Conservation (phyloP, 305 asterid genomes). For the Fraxinus angustifolia region DNA sequence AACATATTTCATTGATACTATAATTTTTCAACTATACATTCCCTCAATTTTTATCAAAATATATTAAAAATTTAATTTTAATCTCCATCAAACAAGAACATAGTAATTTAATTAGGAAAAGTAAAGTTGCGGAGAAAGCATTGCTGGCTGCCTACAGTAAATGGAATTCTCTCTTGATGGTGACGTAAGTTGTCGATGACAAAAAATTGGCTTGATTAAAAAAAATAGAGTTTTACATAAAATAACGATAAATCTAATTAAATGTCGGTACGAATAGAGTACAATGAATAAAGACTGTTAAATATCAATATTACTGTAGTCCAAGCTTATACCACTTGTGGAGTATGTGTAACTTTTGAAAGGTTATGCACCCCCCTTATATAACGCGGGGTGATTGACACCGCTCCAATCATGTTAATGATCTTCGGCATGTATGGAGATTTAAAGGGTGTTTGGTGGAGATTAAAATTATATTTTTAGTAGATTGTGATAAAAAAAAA, state of each 20-base stretch:
- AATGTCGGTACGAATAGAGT: neutral
- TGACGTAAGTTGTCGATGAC: neutral
- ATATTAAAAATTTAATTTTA: no score
- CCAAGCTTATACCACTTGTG: neutral
- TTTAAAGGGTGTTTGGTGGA: no score
- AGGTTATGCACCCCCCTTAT: neutral
- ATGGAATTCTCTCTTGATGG: neutral
- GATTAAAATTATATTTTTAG: no score
- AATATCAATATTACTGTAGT: neutral
- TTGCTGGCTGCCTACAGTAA: neutral
- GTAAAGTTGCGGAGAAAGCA: neutral
- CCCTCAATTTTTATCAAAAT: no score
- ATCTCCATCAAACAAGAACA: no score
- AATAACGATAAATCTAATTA: neutral
- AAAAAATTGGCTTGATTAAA: neutral
- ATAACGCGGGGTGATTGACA: no score
- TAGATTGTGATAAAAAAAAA: no score
- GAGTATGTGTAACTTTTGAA: neutral
- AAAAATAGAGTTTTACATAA: neutral
- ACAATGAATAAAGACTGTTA: neutral
- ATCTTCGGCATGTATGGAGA: neutral
- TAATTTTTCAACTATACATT: no score
- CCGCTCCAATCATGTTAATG: neutral
- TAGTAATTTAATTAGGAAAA: neutral
- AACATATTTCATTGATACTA: no score